A percentile compares a stretch with the other conserved stretches of the same genome.
Evolutionary conservation across 2,329 filamentous ascomycete genomes (phyloP).

Genomic region (Salinomyces thailandicus): DNA sequence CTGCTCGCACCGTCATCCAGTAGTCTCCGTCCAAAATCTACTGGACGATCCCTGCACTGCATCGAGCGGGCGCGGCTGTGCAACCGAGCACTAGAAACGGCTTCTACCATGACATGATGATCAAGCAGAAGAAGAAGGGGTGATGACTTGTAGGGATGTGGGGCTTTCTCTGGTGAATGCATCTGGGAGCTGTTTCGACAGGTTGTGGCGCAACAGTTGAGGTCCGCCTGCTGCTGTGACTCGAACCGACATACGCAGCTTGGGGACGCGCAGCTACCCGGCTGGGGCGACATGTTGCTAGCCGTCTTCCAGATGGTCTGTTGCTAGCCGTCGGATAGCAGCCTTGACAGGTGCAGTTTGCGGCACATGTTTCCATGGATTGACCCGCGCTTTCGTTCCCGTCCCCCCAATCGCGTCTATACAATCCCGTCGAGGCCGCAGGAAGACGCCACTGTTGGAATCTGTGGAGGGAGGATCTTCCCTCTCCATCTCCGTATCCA

Average conservation of each 20-base stretch:
- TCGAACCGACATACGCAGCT: constrained; percentile 5
- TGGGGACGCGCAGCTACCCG: constrained; percentile 12
- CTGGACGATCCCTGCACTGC: constrained; percentile 8
- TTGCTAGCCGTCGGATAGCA: not conserved
- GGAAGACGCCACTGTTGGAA: not conserved
- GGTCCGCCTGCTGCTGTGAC: constrained; percentile 9
- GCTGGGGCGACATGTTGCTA: constrained; percentile 11
- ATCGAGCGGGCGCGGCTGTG: not conserved
- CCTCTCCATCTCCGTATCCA: constrained; percentile 1
- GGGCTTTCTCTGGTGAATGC: too few species aligned
- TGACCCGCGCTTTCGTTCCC: too few species aligned
- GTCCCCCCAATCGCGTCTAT: too few species aligned
- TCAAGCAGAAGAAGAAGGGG: too few species aligned
- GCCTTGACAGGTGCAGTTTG: not conserved
- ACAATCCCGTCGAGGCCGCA: not conserved
- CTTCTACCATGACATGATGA: too few species aligned
- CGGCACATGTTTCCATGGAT: too few species aligned
- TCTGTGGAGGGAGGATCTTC: not conserved
- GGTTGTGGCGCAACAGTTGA: constrained; percentile 8
- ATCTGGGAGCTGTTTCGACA: constrained; percentile 5
- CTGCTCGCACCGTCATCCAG: constrained; percentile 9
- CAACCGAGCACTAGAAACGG: not conserved
- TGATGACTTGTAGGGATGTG: too few species aligned
- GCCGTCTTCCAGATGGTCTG: too few species aligned
- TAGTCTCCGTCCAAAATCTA: constrained; percentile 5